Percentiles rank a stretch among this genome's conserved stretches.
Conservation (phyloP, 225 moss, liverwort and hornwort species). For the Takakia lepidozioides region DNA sequence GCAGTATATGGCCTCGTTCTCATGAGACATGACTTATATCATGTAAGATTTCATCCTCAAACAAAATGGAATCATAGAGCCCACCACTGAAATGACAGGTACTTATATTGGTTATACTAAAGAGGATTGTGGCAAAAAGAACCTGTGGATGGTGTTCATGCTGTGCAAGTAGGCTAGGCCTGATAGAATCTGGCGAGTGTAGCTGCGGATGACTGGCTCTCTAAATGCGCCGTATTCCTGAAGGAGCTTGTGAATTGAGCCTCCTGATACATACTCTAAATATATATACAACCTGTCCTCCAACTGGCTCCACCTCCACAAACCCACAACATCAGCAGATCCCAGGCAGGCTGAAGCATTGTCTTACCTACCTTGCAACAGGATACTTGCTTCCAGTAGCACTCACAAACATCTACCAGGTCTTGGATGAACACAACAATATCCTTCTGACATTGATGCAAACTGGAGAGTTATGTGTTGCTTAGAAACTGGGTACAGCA, state of each 20-base stretch:
- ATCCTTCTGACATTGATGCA: neutral
- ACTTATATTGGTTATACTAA: too few relatives aligned
- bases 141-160: conserved; percentile 92
- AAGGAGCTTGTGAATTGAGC: conserved; percentile 90
- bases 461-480: too few relatives aligned
- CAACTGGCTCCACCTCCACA: conserved; percentile 32
- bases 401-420: too few relatives aligned
- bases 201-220: conserved; percentile 91
- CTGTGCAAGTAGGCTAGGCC: conserved; percentile 90
- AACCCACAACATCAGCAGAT: neutral
- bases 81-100: too few relatives aligned
- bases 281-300: conserved; percentile 99
- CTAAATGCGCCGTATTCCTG: conserved; percentile 90
- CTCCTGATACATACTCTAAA: conserved; percentile 98
- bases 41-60: neutral
- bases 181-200: conserved; percentile 85
- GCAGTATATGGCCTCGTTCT: too few relatives aligned
- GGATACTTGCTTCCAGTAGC: too few relatives aligned
- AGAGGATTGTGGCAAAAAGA: conserved; percentile 1
- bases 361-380: too few relatives aligned
- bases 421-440: too few relatives aligned
- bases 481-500: neutral
- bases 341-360: too few relatives aligned
- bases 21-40: neutral
- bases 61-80: neutral